Base-by-base conservation (phyloP, 2,329 filamentous ascomycete genomes). In the Trichoderma sp. region DNA sequence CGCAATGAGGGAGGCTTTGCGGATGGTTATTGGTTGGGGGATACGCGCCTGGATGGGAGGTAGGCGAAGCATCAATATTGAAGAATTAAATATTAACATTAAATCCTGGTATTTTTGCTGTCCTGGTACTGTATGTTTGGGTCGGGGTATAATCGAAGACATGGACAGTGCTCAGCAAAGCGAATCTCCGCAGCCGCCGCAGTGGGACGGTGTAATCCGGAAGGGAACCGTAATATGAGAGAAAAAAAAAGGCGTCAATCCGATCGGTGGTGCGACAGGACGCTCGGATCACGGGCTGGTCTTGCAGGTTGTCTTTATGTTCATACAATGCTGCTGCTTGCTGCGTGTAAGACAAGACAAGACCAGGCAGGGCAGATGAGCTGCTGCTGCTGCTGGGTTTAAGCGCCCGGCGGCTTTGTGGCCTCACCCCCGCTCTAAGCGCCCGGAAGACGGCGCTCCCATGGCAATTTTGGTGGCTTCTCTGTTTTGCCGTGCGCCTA, bases 121-220 rank as follows among this genome's bases (percentile, higher is more conserved):
- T 28, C 3, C 26, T 28, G 26, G 15, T 36, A 36, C 14, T 7
- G 15, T 7, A 8, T 11, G 30, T 30, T 15, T 15, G 12, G 34
- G n/a, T 24, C n/a, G 9, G 43, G 9, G 21, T 24, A 47, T 11
- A 53, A 64, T n/a, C 4, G 24, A 58, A 18, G 43, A 43, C 21
- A 36, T 51, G 43, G 18, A 51, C n/a, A 24, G 21, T 21, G 30
- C 28, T 11, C 56, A n/a, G 26, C 7, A 32, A 21, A 32, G 62
- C 65, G 57, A 72, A 72, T 70, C 53, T 72, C 61, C 72, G 72
- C 60, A 73, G 70, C 72, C 70, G 72, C 72, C 53, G 62, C 56
- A 39, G 63, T 68, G 57, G 70, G 72, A 60, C 53, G n/a, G 26
- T 32, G 43, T n/a, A 28, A 24, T 32, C 32, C 21, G 58, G 21